Conservation (phyloP, 1,139 yeast species). For the Blastobotrys arbuscula region DNA sequence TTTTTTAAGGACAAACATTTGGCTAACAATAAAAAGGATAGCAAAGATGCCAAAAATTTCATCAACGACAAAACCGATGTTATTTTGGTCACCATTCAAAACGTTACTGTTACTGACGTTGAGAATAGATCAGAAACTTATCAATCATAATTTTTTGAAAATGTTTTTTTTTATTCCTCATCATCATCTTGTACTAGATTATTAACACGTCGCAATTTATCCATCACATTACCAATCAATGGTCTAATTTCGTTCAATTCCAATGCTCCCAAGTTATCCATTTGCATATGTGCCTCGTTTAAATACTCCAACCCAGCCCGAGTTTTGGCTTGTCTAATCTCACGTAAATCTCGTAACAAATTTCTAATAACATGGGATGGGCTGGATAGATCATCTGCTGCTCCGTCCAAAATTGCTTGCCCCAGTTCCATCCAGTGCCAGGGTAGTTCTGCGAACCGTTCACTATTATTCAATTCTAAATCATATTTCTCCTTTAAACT, state of each 20-base stretch:
- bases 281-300: constrained; percentile 76
- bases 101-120: constrained; percentile 77
- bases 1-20: constrained; percentile 55
- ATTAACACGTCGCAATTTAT: constrained; percentile 55
- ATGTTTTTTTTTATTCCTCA: constrained; percentile 15
- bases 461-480: constrained; percentile 51
- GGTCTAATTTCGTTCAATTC: constrained; percentile 89
- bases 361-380: constrained; percentile 62
- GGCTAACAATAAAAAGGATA: constrained; percentile 47
- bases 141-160: background rate
- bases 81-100: constrained; percentile 55
- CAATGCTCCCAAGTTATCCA: constrained; percentile 74
- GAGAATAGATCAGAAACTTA: constrained; percentile 49
- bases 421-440: constrained; percentile 84
- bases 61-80: constrained; percentile 61
- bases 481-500: constrained; percentile 56
- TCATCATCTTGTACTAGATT: constrained; percentile 35
- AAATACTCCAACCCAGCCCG: constrained; percentile 70
- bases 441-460: constrained; percentile 62
- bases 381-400: constrained; percentile 69
- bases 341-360: constrained; percentile 75
- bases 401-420: constrained; percentile 57
- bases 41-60: constrained; percentile 57
- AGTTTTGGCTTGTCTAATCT: constrained; percentile 74
- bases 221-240: constrained; percentile 74